Conservation (phyloP, 2,329 filamentous ascomycete species). For the Penicillium capsulatum region DNA sequence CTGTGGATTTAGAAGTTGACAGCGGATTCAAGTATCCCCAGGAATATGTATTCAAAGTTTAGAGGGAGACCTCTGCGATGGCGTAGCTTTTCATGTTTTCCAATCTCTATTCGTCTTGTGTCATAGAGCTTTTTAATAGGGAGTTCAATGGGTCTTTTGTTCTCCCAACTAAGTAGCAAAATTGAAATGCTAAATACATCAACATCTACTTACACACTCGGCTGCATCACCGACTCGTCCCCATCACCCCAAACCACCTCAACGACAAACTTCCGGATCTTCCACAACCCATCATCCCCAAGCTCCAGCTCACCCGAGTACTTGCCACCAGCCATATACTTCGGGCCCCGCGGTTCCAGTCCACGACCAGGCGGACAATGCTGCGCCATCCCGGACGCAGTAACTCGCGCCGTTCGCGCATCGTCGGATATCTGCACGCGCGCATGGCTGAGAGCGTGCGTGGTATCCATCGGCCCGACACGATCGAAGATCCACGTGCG, state of each 20-base stretch:
- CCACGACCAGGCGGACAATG: neutral
- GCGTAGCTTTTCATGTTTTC: too few species aligned
- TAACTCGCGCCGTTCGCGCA: neutral
- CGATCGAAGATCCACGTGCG: neutral
- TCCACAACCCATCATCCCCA: neutral
- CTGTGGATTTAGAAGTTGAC: too few species aligned
- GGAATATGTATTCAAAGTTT: too few species aligned
- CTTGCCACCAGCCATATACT: neutral
- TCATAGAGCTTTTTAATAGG: too few species aligned
- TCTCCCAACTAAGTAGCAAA: too few species aligned
- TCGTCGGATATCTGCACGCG: neutral
- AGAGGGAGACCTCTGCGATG: too few species aligned
- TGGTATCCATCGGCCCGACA: neutral
- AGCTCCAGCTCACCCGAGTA: neutral
- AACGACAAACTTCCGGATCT: neutral
- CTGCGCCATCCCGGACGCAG: neutral
- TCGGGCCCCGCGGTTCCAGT: neutral
- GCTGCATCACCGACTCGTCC: neutral
- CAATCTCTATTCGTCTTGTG: too few species aligned
- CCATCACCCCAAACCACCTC: neutral
- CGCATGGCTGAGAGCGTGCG: neutral
- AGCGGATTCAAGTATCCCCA: too few species aligned
- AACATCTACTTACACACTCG: neutral
- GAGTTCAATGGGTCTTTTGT: too few species aligned
- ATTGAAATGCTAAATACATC: too few species aligned